phyloP scores from a whole-genome alignment of 768 basidiomycete species.

The Auricularia auricula-judae region DNA sequence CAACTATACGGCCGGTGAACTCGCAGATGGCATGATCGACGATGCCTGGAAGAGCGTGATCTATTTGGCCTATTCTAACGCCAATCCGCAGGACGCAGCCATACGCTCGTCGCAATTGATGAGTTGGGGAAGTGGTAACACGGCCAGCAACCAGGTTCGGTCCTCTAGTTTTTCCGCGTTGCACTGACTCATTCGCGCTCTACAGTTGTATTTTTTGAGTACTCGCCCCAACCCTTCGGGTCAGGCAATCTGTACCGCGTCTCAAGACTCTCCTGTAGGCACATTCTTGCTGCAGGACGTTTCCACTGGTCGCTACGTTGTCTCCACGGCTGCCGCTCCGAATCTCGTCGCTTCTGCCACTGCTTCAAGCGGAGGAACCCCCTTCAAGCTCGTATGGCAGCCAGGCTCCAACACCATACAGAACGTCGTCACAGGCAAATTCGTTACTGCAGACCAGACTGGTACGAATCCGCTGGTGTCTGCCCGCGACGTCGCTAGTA shows the following conservation, averaged over 20 bases:
- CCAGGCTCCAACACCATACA: slow-evolving; percentile 22
- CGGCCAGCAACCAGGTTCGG: slow-evolving; percentile 18
- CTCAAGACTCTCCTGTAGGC: slow-evolving; percentile 18
- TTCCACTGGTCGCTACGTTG: slow-evolving; percentile 15
- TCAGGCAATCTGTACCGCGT: slow-evolving; percentile 16
- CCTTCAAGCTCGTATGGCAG: slow-evolving; percentile 19
- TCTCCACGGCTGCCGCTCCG: slow-evolving; percentile 12
- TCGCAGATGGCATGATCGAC: slow-evolving; percentile 12
- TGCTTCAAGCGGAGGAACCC: slow-evolving; percentile 12
- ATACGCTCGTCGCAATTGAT: slow-evolving; percentile 20
- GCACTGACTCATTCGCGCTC: too few species aligned
- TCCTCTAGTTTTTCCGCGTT: background rate
- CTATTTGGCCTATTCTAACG: slow-evolving; percentile 22
- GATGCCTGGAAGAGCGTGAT: slow-evolving; percentile 27
- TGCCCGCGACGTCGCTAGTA: slow-evolving; percentile 15
- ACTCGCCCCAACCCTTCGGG: slow-evolving; percentile 21
- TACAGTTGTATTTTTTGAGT: slow-evolving; percentile 19
- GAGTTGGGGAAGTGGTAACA: slow-evolving; percentile 24
- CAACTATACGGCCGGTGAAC: slow-evolving; percentile 18
- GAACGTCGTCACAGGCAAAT: slow-evolving; percentile 15
- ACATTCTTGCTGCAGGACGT: slow-evolving; percentile 21
- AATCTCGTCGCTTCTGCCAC: slow-evolving; percentile 18
- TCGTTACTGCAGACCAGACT: slow-evolving; percentile 23
- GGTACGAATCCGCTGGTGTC: slow-evolving; percentile 18
- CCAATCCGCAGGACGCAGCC: slow-evolving; percentile 18